phyloP scores from a whole-genome alignment of 164 flowering plant species.

The Dillenia suffruticosa region DNA sequence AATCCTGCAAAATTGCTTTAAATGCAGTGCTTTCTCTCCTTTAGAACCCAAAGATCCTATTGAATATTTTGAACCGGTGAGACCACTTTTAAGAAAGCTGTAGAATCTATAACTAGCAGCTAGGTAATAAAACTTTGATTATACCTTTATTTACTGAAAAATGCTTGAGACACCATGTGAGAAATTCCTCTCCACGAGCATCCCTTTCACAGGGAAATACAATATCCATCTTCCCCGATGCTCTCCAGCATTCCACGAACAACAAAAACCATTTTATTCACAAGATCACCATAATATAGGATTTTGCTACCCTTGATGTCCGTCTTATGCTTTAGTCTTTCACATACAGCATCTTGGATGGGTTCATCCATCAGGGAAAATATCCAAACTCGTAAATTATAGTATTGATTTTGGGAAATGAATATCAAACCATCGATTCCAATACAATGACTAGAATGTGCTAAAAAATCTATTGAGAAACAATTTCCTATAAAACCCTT shows the following conservation, averaged over 20 bases:
- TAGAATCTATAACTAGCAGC: too few relatives aligned
- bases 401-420: background rate
- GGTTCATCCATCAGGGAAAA: slow-evolving; percentile 64
- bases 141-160: slow-evolving; percentile 55
- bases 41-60: too few relatives aligned
- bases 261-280: slow-evolving; percentile 64
- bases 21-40: too few relatives aligned
- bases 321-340: slow-evolving; percentile 59
- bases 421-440: background rate
- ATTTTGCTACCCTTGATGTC: slow-evolving; percentile 62
- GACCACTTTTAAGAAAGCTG: too few relatives aligned
- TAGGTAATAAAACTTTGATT: too few relatives aligned
- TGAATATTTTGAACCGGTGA: too few relatives aligned
- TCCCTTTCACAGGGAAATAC: slow-evolving; percentile 56
- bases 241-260: slow-evolving; percentile 70
- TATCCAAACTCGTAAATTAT: slow-evolving; percentile 56
- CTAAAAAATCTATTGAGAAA: background rate
- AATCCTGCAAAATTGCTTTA: too few relatives aligned
- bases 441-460: background rate
- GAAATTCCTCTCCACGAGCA: slow-evolving; percentile 88
- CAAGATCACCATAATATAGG: slow-evolving; percentile 38
- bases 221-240: slow-evolving; percentile 37
- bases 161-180: slow-evolving; percentile 79
- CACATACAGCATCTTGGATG: slow-evolving; percentile 69
- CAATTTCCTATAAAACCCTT: too few relatives aligned